These are phyloP conservation scores for Neophaeococcomyces mojaviensis DNA, from an alignment of 2,329 filamentous ascomycete species.

Conservation along the genomic window DNA sequence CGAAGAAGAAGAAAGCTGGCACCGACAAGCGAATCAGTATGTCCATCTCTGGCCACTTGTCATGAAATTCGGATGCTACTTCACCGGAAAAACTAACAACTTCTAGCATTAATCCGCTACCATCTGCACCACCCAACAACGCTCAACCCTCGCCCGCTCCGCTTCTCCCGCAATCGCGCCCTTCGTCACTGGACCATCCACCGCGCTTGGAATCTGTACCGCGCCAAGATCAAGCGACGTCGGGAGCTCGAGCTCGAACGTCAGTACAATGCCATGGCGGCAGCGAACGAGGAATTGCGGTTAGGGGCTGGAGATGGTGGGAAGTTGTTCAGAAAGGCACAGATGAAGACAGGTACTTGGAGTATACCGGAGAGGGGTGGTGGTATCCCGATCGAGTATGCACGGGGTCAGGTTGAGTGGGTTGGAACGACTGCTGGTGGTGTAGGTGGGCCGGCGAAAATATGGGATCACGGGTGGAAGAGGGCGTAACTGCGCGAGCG, in stretches of 20 bases:
- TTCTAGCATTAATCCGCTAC: slow-evolving; percentile 58
- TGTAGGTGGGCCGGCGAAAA: slow-evolving; percentile 60
- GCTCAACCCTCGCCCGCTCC: slow-evolving; percentile 59
- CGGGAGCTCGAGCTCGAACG: slow-evolving; percentile 66
- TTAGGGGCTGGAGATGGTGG: slow-evolving; percentile 43
- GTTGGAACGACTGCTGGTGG: slow-evolving; percentile 24
- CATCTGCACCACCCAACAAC: slow-evolving; percentile 61
- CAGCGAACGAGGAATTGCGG: slow-evolving; percentile 76
- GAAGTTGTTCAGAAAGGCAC: slow-evolving; percentile 73
- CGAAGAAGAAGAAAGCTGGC: slow-evolving; percentile 30
- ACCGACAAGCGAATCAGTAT: slow-evolving; percentile 40
- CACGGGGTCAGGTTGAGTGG: slow-evolving; percentile 39
- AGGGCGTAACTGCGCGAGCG: slow-evolving; percentile 22
- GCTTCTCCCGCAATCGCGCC: slow-evolving; percentile 77
- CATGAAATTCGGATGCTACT: slow-evolving; percentile 20
- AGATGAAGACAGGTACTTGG: slow-evolving; percentile 85
- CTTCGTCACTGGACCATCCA: slow-evolving; percentile 99
- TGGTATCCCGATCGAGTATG: slow-evolving; percentile 86
- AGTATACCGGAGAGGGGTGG: slow-evolving; percentile 40
- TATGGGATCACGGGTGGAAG: slow-evolving; percentile 90
- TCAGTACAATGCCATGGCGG: slow-evolving; percentile 72
- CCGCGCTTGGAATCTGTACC: slow-evolving; percentile 82
- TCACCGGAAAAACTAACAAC: slow-evolving; percentile 18
- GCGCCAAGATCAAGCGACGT: slow-evolving; percentile 57
- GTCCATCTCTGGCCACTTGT: slow-evolving; percentile 21